Evolutionary conservation across 1,284 basidiomycete genomes (phyloP), one percentile per base, ranked within the genome.

Genomic region (Melampsora occidentalis): DNA sequence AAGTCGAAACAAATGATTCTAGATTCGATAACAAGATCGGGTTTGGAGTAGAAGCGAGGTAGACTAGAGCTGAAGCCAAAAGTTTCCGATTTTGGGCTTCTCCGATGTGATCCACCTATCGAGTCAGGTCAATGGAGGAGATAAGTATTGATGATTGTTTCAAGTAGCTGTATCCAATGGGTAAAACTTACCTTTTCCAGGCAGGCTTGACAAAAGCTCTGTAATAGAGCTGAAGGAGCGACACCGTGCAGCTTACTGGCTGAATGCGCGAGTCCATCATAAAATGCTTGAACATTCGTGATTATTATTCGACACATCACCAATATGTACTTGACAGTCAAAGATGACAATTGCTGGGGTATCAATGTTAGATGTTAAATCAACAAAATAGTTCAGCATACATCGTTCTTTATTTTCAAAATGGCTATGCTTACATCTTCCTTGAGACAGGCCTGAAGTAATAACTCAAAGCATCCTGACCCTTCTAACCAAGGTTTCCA

Each of bases 191-290:
- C 70, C 28, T 64, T 71, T n/a, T 71, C 70, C 4, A 71, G 61
- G 18, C 70, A 71, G 33, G 70, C 63, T 31, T 49, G 70, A 62
- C 70, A 71, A 71, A 71, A 71, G 61, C 70, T 71, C 20, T 39
- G 49, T 10, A 71, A 31, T 20, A 71, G 20, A 71, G 61, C 70
- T 39, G 70, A 51, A 16, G 70, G 59, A 22, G 59, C 49, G 9
- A 71, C 63, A 5, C 70, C 70, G 51, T 33, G 39, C 3, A 48
- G 39, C n/a, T 71, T 46, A n/a, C 35, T 20, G 46, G 63, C 39
- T 28, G 53, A 57, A 28, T 57, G 53, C 22, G 57, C 70, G 46
- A 71, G 33, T 48, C 22, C 61, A 59, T 71, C 63, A 48, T 63
- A 71, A 39, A 71, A 71, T 35, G 59, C 48, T 71, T 64, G 61